Conservation (phyloP, 2,329 filamentous ascomycete species). For the Xylaria sp. region DNA sequence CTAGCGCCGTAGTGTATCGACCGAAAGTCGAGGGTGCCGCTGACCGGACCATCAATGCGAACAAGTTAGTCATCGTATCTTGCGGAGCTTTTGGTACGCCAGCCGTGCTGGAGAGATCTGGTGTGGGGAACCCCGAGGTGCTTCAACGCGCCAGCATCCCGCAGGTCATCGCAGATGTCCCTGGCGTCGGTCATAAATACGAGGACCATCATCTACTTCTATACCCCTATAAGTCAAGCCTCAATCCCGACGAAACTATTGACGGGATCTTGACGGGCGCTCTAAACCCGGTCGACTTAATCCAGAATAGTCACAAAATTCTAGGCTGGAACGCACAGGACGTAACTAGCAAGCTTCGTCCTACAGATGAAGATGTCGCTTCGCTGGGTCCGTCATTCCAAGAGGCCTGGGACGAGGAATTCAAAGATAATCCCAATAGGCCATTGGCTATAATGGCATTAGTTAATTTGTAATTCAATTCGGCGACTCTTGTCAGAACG, state of each 20-base stretch:
- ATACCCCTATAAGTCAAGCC: too few species aligned
- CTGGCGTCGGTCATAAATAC: too few species aligned
- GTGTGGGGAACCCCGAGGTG: too few species aligned
- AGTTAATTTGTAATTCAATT: constrained; percentile 41
- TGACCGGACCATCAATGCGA: constrained; percentile 43
- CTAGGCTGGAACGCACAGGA: constrained; percentile 67
- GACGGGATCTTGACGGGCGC: too few species aligned
- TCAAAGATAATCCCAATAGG: constrained; percentile 52
- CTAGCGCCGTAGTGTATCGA: constrained; percentile 65
- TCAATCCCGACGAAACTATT: too few species aligned
- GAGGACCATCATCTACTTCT: too few species aligned
- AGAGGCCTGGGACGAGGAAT: constrained; percentile 62
- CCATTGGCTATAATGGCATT: constrained; percentile 58
- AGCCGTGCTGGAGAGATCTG: too few species aligned
- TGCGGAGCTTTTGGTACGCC: constrained; percentile 59
- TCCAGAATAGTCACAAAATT: constrained; percentile 36
- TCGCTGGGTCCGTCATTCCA: constrained; percentile 62
- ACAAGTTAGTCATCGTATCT: constrained; percentile 60
- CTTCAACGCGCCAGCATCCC: too few species aligned
- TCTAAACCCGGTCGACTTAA: too few species aligned
- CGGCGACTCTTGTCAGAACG: not conserved
- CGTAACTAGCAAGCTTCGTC: constrained; percentile 61
- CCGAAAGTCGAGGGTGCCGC: constrained; percentile 56
- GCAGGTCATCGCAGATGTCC: too few species aligned
- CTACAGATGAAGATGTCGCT: constrained; percentile 61